Evolutionary conservation across 176 grass and related monocot genomes (phyloP).

Genomic region (Aegilops tauschii): DNA sequence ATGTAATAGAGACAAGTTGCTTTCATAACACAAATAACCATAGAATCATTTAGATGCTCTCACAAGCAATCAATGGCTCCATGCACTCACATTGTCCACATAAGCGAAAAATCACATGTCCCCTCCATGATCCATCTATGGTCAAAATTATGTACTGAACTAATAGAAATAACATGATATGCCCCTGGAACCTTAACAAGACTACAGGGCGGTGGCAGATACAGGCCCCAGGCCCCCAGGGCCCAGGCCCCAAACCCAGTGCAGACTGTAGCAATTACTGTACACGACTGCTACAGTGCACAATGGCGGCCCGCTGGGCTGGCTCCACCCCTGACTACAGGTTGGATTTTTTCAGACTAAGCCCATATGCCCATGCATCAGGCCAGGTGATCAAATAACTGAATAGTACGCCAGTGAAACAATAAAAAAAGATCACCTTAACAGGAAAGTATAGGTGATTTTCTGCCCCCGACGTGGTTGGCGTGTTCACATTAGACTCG

Average conservation of each 20-base stretch:
- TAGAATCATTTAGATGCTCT: background rate
- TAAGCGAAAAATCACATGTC: background rate
- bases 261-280: no score
- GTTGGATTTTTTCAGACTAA: background rate
- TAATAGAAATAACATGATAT: background rate
- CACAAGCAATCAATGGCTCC: background rate
- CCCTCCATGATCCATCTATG: background rate
- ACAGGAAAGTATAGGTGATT: background rate
- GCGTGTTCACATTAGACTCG: background rate
- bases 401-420: background rate
- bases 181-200: background rate
- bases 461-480: background rate
- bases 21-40: background rate
- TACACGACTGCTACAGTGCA: no score
- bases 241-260: no score
- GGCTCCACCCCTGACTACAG: no score
- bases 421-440: constrained; percentile 18
- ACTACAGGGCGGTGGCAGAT: background rate
- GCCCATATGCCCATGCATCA: background rate
- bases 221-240: no score
- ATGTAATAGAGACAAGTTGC: no score
- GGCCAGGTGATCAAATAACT: background rate
- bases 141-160: background rate
- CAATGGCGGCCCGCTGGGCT: no score
- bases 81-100: background rate